Conservation (phyloP, 2,329 filamentous ascomycete species). For the Chaetomium sp. region DNA sequence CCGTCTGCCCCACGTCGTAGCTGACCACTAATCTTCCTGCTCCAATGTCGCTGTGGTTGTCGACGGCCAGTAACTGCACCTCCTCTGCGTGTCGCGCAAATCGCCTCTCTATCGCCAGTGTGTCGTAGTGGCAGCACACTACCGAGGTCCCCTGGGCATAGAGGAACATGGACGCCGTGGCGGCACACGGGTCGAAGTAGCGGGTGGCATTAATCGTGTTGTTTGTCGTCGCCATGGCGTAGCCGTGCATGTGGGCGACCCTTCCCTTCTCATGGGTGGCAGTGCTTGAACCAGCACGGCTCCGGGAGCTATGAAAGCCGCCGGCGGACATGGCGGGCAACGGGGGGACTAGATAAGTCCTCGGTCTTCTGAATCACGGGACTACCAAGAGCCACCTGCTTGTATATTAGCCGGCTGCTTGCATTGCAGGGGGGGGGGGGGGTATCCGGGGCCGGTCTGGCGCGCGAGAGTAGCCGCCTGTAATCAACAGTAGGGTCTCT, state of each 20-base stretch:
- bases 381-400: constrained; percentile 22
- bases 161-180: constrained; percentile 87
- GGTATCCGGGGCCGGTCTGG: not conserved
- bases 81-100: constrained; percentile 85
- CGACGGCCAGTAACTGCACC: constrained; percentile 80
- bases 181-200: constrained; percentile 83
- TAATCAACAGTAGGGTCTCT: constrained; percentile 8
- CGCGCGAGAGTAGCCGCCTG: constrained; percentile 14
- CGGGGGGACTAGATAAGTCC: constrained; percentile 32
- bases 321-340: constrained; percentile 59
- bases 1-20: constrained; percentile 87
- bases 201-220: constrained; percentile 46
- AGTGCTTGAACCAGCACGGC: constrained; percentile 61
- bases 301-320: constrained; percentile 56
- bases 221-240: constrained; percentile 51
- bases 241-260: constrained; percentile 52
- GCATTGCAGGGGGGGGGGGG: constrained; percentile 12
- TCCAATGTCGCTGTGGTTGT: constrained; percentile 86
- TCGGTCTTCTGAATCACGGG: constrained; percentile 28
- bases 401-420: constrained; percentile 26
- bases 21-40: constrained; percentile 86
- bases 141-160: constrained; percentile 83
- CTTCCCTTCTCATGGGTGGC: constrained; percentile 52
- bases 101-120: constrained; percentile 80
- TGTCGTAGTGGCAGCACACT: constrained; percentile 90